phyloP scores from a whole-genome alignment of 2,329 filamentous ascomycete genomes.

The Amesomyces nigricolor region DNA sequence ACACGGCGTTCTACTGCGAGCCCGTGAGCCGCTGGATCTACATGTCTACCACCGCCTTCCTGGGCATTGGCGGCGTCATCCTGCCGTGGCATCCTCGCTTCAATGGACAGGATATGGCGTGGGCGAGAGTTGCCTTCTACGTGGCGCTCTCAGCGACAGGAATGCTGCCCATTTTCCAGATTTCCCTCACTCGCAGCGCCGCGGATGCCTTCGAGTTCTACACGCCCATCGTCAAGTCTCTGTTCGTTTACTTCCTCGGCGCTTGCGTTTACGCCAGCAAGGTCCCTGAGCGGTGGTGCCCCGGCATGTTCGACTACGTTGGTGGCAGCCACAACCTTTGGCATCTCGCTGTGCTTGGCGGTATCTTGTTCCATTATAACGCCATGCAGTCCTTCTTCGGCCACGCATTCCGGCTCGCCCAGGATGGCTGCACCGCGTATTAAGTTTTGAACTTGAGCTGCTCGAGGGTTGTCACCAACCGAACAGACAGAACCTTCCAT shows the following conservation, averaged over 20 bases:
- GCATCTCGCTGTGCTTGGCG: slow-evolving; percentile 90
- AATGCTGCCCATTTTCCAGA: slow-evolving; percentile 80
- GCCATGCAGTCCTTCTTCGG: slow-evolving; percentile 96
- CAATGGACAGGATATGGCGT: slow-evolving; percentile 87
- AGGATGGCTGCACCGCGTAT: slow-evolving; percentile 52
- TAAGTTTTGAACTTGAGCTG: slow-evolving; percentile 25
- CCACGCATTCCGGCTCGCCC: slow-evolving; percentile 63
- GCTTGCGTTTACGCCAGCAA: slow-evolving; percentile 87
- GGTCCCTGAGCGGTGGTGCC: slow-evolving; percentile 86
- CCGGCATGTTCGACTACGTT: slow-evolving; percentile 90
- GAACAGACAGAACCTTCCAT: background rate
- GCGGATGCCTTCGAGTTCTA: slow-evolving; percentile 87
- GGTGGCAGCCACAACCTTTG: slow-evolving; percentile 96
- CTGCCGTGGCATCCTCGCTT: slow-evolving; percentile 95
- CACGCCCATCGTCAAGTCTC: slow-evolving; percentile 74
- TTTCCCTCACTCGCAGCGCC: slow-evolving; percentile 70
- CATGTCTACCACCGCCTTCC: slow-evolving; percentile 70
- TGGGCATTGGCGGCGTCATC: slow-evolving; percentile 83
- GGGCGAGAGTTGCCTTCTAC: slow-evolving; percentile 88
- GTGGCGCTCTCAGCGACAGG: slow-evolving; percentile 81
- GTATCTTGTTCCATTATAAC: slow-evolving; percentile 93
- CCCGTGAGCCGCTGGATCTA: slow-evolving; percentile 80
- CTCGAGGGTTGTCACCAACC: background rate
- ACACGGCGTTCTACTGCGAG: slow-evolving; percentile 98
- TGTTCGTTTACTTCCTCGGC: slow-evolving; percentile 78